phyloP scores from a whole-genome alignment of 2,329 filamentous ascomycete genomes.

The Didymella lethalis region DNA sequence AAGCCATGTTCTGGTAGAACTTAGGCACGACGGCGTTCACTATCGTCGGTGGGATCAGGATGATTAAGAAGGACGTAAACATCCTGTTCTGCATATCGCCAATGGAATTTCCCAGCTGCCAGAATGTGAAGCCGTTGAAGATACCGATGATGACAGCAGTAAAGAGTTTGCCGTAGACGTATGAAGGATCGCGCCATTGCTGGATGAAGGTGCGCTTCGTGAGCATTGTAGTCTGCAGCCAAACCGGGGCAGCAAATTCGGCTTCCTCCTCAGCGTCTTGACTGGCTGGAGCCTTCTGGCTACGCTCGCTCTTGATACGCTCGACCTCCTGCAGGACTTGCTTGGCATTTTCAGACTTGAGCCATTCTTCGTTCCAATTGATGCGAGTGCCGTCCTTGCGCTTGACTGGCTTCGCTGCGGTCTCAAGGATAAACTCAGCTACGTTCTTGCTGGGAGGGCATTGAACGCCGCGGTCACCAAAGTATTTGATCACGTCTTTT shows the following conservation, averaged over 20 bases:
- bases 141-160: conserved; percentile 74
- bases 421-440: conserved; percentile 72
- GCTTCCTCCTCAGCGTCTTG: conserved; percentile 35
- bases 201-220: conserved; percentile 75
- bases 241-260: conserved; percentile 72
- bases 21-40: conserved; percentile 79
- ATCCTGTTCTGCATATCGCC: conserved; percentile 78
- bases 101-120: conserved; percentile 69
- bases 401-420: conserved; percentile 65
- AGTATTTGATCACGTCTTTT: conserved; percentile 71
- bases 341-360: conserved; percentile 67
- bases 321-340: conserved; percentile 70
- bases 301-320: conserved; percentile 66
- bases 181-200: conserved; percentile 79
- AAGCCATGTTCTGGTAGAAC: conserved; percentile 74
- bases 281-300: conserved; percentile 52
- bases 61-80: conserved; percentile 72
- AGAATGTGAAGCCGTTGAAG: conserved; percentile 84
- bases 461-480: conserved; percentile 68
- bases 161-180: conserved; percentile 80
- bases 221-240: conserved; percentile 69
- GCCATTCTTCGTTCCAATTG: conserved; percentile 81
- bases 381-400: conserved; percentile 63
- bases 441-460: conserved; percentile 73
- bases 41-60: conserved; percentile 70